phyloP scores from a whole-genome alignment of 2,329 filamentous ascomycete genomes.

The Cladosporium phlei region DNA sequence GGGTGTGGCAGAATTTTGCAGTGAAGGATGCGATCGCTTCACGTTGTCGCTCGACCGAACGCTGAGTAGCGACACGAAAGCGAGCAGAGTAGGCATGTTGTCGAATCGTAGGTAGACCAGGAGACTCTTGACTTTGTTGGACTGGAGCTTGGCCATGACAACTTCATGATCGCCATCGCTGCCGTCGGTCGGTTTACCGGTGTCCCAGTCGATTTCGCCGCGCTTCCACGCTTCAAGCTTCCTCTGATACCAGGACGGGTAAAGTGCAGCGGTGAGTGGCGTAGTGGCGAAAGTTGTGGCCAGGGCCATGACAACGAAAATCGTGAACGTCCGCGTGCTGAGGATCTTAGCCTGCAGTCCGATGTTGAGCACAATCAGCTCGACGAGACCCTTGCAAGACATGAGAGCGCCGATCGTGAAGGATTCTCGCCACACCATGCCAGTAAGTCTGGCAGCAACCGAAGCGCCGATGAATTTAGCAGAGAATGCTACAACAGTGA shows the following conservation, averaged over 20 bases:
- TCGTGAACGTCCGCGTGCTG: slow-evolving; percentile 77
- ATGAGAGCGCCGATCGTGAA: slow-evolving; percentile 84
- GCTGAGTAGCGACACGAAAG: slow-evolving; percentile 75
- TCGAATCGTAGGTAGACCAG: slow-evolving; percentile 81
- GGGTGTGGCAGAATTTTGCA: slow-evolving; percentile 16
- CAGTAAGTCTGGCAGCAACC: slow-evolving; percentile 68
- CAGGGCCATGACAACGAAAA: slow-evolving; percentile 91
- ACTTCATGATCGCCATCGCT: slow-evolving; percentile 33
- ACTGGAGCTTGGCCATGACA: slow-evolving; percentile 47
- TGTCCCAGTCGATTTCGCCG: slow-evolving; percentile 88
- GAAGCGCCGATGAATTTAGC: slow-evolving; percentile 83
- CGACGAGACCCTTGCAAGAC: slow-evolving; percentile 94
- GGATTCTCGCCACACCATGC: slow-evolving; percentile 84
- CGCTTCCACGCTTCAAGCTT: slow-evolving; percentile 71
- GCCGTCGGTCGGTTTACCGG: slow-evolving; percentile 45
- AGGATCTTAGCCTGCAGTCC: slow-evolving; percentile 79
- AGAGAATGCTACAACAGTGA: slow-evolving; percentile 74
- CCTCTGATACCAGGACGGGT: slow-evolving; percentile 71
- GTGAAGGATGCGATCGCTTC: slow-evolving; percentile 36
- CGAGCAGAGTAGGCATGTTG: slow-evolving; percentile 75
- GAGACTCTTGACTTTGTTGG: slow-evolving; percentile 56
- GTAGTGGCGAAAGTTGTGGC: slow-evolving; percentile 82
- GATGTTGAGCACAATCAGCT: slow-evolving; percentile 89
- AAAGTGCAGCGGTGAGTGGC: slow-evolving; percentile 66
- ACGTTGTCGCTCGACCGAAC: slow-evolving; percentile 41